Conservation (phyloP, 2,329 filamentous ascomycete species). For the Hypoxylon sp. region DNA sequence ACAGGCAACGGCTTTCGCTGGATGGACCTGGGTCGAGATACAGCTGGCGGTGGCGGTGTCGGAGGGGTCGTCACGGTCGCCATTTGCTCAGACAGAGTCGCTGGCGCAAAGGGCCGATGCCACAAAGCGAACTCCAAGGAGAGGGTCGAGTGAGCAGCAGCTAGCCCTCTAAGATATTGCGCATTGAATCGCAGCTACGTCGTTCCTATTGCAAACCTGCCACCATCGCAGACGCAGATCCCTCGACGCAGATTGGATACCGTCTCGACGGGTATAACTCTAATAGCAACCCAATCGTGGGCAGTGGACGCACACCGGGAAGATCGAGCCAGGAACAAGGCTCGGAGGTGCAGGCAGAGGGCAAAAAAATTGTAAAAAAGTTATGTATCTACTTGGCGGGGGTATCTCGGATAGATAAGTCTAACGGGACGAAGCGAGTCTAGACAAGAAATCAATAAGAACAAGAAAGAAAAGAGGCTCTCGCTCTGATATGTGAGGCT, state of each 20-base stretch:
- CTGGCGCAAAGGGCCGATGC: constrained; percentile 29
- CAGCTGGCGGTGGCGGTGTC: constrained; percentile 40
- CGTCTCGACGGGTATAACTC: constrained; percentile 33
- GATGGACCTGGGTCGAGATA: constrained; percentile 42
- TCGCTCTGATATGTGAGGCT: constrained; percentile 21
- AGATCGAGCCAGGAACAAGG: constrained; percentile 28
- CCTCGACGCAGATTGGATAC: constrained; percentile 22
- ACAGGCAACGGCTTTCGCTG: constrained; percentile 42
- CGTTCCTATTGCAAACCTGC: constrained; percentile 35
- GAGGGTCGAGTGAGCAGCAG: constrained; percentile 10
- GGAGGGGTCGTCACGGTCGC: constrained; percentile 43
- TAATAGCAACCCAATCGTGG: constrained; percentile 24
- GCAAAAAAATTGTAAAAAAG: constrained; percentile 18
- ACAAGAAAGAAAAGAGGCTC: constrained; percentile 14
- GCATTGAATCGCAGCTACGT: constrained; percentile 32
- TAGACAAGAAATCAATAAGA: constrained; percentile 35
- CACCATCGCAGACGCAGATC: constrained; percentile 34
- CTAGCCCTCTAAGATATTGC: constrained; percentile 23
- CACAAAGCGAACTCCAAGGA: constrained; percentile 29
- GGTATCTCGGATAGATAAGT: constrained; percentile 39
- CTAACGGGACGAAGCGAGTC: constrained; percentile 38
- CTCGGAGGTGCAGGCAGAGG: constrained; percentile 22
- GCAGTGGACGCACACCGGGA: constrained; percentile 22
- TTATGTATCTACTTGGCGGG: constrained; percentile 27
- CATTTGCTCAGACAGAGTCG: constrained; percentile 37